Evolutionary conservation across 2,329 filamentous ascomycete species (phyloP).

Genomic region (Clonostachys rhizophaga): DNA sequence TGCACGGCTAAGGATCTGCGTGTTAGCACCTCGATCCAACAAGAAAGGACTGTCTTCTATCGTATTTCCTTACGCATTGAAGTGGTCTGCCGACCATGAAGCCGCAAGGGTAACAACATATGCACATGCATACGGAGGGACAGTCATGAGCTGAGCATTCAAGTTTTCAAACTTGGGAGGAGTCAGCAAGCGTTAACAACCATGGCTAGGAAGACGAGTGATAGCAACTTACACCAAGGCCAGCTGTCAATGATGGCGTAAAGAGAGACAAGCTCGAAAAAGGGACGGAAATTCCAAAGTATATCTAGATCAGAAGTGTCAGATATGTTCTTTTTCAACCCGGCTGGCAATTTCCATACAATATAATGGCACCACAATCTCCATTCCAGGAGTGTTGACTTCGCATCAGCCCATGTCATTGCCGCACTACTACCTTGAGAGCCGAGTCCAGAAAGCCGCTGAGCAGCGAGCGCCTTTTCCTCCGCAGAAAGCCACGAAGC

Average conservation of each 20-base stretch:
- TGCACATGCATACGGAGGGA: conserved; percentile 55
- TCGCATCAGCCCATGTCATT: conserved; percentile 62
- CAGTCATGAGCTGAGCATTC: conserved; percentile 55
- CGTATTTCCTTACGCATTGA: conserved; percentile 29
- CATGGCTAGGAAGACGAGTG: background rate
- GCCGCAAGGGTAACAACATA: conserved; percentile 31
- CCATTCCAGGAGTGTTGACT: conserved; percentile 58
- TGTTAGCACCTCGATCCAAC: background rate
- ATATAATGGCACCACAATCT: conserved; percentile 63
- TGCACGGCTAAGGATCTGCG: conserved; percentile 17
- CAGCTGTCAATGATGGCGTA: conserved; percentile 51
- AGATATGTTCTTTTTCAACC: too few relatives aligned
- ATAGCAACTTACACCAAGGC: conserved; percentile 22
- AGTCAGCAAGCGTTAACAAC: background rate
- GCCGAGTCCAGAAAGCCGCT: conserved; percentile 29
- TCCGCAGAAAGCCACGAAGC: conserved; percentile 53
- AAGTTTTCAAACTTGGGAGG: conserved; percentile 27
- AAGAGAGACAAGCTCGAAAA: conserved; percentile 55
- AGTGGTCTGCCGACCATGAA: conserved; percentile 55
- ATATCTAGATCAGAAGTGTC: conserved; percentile 17
- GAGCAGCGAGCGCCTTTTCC: conserved; percentile 47
- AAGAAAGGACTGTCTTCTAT: background rate
- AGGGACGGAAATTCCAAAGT: conserved; percentile 42
- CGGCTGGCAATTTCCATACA: conserved; percentile 5
- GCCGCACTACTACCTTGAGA: conserved; percentile 50